Base-by-base conservation (phyloP, 2,329 filamentous ascomycete species). In the Lanzia echinophila region DNA sequence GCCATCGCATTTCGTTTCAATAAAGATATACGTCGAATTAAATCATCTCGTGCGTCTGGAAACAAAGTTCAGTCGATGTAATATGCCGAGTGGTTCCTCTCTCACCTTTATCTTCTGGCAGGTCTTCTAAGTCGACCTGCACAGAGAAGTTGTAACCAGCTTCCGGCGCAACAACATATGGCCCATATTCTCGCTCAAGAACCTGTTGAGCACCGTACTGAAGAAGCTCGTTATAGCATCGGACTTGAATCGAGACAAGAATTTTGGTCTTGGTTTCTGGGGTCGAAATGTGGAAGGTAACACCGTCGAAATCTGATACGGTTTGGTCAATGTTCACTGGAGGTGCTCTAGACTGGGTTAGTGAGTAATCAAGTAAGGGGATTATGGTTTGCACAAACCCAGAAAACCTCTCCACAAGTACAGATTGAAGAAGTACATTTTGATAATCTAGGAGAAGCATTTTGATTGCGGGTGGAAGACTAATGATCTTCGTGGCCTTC, bases 1-100 rank as follows among this genome's bases (percentile, higher is more conserved):
- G 94, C 95, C 94, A 99, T 97, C 63, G 89, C 90, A 71, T 99
- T 97, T 67, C 95, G 90, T 79, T 97, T 99, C 65, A 99, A 74
- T 61, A 99, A 78, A 56, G 91, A 88, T 67, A 97, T 86, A 68
- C 91, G 87, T 71, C 83, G 83, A 63, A 96, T 84, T 58, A 99
- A 77, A 58, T 90, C 91, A 66, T 96, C 90, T 62, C 86, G 84
- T 60, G 83, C 88, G 71, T 96, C 92, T 59, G 48, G 42, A 22
- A 19, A 43, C 19, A 31, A 15, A 43, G 13, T 36, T 59, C 44
- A 59, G 55, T 38, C 19, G 46, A 34, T 6, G 19, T 22, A 46
- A 38, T 34, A 24, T 13, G 57, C 44, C 13, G 36, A 17, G 13
- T 17, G 31, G 6, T 20, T 38, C n/a, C 20, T 19, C 20, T 31